These are phyloP conservation scores for Lenzites betulinus DNA, from an alignment of 768 basidiomycete species.

Conservation along the genomic window DNA sequence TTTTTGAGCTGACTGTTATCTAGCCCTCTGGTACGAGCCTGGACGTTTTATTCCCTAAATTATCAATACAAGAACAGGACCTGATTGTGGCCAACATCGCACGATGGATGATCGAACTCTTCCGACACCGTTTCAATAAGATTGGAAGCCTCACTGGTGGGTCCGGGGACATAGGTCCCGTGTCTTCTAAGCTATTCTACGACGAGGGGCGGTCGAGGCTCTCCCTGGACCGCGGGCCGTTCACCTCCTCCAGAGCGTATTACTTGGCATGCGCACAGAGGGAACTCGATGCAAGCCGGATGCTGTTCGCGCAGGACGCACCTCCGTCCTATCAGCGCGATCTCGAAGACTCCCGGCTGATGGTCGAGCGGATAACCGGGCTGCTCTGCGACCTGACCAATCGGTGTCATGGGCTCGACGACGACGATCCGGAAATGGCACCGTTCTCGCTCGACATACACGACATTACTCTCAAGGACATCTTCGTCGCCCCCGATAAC, in stretches of 20 bases:
- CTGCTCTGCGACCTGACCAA: constrained; percentile 32
- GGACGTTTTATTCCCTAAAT: constrained; percentile 29
- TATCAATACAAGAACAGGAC: constrained; percentile 29
- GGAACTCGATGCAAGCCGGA: constrained; percentile 35
- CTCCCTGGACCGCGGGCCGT: constrained; percentile 37
- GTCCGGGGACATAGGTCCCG: constrained; percentile 19
- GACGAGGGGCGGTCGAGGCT: constrained; percentile 32
- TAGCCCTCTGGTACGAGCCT: constrained; percentile 33
- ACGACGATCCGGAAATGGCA: constrained; percentile 33
- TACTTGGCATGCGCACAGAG: constrained; percentile 38
- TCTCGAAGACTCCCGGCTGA: constrained; percentile 31
- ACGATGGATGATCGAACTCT: constrained; percentile 34
- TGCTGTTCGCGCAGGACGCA: constrained; percentile 34
- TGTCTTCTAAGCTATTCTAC: constrained; percentile 32
- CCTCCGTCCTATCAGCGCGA: constrained; percentile 34
- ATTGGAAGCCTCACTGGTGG: constrained; percentile 32
- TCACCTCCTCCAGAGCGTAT: constrained; percentile 32
- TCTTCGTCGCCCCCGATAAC: constrained; percentile 32
- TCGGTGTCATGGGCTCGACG: constrained; percentile 35
- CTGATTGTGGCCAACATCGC: constrained; percentile 32
- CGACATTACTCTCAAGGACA: constrained; percentile 32
- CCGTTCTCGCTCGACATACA: constrained; percentile 36
- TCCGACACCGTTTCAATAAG: constrained; percentile 27
- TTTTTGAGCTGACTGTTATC: not conserved
- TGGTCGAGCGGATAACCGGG: constrained; percentile 34